Evolutionary conservation across 2,329 filamentous ascomycete genomes (phyloP), one percentile per base, ranked within the genome.

Genomic region (Fusarium nanum): DNA sequence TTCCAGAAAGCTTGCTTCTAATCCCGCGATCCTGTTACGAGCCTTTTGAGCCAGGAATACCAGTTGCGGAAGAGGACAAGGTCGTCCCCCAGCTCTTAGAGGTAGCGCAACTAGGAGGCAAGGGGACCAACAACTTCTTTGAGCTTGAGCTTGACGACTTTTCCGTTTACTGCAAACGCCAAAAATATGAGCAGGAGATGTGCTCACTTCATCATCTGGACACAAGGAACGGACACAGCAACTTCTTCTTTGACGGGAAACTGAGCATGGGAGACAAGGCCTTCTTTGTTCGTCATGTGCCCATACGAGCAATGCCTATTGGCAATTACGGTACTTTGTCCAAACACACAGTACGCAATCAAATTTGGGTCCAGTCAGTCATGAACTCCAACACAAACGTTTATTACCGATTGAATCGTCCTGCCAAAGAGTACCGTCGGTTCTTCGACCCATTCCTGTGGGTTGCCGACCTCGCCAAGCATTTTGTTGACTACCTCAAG

Each of bases 391-490:
- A 74, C 1, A 75, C 68, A 5, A 75, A 74, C 18, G 77, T 93
- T 0, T 95, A 90, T 82, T 96, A 94, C 74, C 83, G 83, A 12
- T 78, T 97, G 0, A 76, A 76, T 4, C 76, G 56, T 0, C 91
- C 93, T 0, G 82, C 88, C 0, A 28, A 67, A 0, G 88, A 89
- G 40, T 97, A 96, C 73, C 67, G 64, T 13, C 80, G 88, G 3
- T 94, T 90, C 71, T 86, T 90, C 62, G 50, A 79, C 0, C 84
- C 87, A 0, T 95, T 93, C 65, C 63, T 89, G 0, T 96, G 92
- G 92, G 78, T 94, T 2, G 90, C 88, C 0, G 85, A 91, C 55
- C 81, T 96, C 1, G 84, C 87, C 0, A 95, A 94, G 74, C 89
- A 93, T 72, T 85, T 92, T 25, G 83, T 94, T 2, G 91, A 94